A percentile compares a stretch with the other conserved stretches of the same genome.
Conservation (phyloP, 2,329 filamentous ascomycete species). For the Tolypocladium nubicola region DNA sequence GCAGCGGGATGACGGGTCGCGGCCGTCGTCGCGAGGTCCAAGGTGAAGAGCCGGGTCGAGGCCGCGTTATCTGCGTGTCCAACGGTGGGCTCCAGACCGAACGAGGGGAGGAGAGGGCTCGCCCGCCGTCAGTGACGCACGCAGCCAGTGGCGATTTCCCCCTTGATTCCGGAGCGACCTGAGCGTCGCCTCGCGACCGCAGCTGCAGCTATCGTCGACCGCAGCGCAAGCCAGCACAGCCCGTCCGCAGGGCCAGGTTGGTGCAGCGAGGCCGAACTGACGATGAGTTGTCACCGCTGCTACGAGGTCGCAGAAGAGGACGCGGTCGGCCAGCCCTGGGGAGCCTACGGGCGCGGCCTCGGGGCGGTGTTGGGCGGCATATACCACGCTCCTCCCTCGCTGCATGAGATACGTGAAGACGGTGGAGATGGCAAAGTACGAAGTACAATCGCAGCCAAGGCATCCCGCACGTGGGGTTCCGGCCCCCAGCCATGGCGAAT, state of each 20-base stretch:
- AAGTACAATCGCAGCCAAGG: conserved; percentile 6
- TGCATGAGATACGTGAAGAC: neutral
- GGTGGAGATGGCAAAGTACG: neutral
- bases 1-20: neutral
- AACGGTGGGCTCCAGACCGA: neutral
- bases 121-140: neutral
- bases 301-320: neutral
- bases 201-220: neutral
- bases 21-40: neutral
- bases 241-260: neutral
- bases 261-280: neutral
- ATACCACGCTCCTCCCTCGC: neutral
- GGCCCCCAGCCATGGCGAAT: neutral
- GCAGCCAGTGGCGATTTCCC: conserved; percentile 1
- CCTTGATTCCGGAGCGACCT: neutral
- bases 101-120: neutral
- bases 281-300: neutral
- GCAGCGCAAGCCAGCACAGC: neutral
- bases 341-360: neutral
- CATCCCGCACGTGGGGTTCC: conserved; percentile 9
- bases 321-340: neutral
- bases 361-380: neutral
- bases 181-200: neutral
- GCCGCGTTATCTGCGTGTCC: neutral
- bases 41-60: neutral